Conservation (phyloP, 1,284 basidiomycete species). For the Ganoderma lucidum region DNA sequence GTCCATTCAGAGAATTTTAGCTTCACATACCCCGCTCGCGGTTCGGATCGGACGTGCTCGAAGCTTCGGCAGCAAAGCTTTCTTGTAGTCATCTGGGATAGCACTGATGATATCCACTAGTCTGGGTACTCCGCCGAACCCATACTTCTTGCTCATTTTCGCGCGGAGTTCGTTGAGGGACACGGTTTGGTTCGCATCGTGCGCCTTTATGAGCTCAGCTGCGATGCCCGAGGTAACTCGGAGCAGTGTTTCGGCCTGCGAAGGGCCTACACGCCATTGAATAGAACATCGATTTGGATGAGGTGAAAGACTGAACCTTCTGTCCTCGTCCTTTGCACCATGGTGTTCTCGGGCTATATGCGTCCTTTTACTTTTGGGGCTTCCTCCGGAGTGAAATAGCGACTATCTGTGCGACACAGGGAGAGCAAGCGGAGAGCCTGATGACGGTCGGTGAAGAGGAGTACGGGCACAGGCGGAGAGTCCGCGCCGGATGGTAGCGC, state of each 20-base stretch:
- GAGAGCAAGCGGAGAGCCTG: slow-evolving; percentile 11
- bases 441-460: slow-evolving; percentile 25
- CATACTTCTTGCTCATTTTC: slow-evolving; percentile 91
- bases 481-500: slow-evolving; percentile 20
- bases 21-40: slow-evolving; percentile 87
- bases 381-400: neutral
- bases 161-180: slow-evolving; percentile 91
- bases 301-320: slow-evolving; percentile 44
- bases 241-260: slow-evolving; percentile 91
- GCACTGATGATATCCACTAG: slow-evolving; percentile 99
- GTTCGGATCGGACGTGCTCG: slow-evolving; percentile 96
- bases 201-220: slow-evolving; percentile 90
- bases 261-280: slow-evolving; percentile 60
- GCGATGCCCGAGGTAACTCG: slow-evolving; percentile 96
- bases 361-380: neutral
- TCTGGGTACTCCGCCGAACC: slow-evolving; percentile 87
- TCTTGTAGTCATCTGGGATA: slow-evolving; percentile 97
- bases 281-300: slow-evolving; percentile 7
- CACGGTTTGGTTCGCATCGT: slow-evolving; percentile 79
- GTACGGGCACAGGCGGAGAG: slow-evolving; percentile 28
- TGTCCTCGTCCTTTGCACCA: slow-evolving; percentile 58
- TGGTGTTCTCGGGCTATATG: slow-evolving; percentile 27
- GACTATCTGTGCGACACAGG: neutral
- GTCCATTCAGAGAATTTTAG: slow-evolving; percentile 12
- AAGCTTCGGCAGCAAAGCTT: slow-evolving; percentile 88